Conservation (phyloP, 805 yeast species). For the Kodamaea sagamina region DNA sequence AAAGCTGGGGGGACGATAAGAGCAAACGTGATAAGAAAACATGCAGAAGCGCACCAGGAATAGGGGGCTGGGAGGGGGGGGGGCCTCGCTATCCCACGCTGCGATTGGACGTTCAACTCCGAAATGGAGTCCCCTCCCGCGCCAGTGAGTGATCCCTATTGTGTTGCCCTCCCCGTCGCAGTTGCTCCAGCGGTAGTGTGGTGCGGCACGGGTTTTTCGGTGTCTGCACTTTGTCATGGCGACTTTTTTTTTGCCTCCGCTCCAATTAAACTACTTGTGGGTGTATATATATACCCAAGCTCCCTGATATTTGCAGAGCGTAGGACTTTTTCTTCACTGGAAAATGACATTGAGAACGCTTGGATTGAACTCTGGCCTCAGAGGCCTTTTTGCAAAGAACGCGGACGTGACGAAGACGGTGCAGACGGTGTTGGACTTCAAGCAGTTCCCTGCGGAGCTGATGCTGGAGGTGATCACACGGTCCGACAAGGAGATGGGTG, state of each 20-base stretch:
- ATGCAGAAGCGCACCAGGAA: slow-evolving; percentile 3
- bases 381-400: slow-evolving; percentile 37
- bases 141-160: background rate
- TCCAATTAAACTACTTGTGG: slow-evolving; percentile 2
- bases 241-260: slow-evolving; percentile 5
- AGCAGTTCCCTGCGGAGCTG: slow-evolving; percentile 43
- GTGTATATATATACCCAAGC: slow-evolving; percentile 10
- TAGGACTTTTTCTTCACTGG: background rate
- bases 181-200: background rate
- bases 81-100: slow-evolving; percentile 2
- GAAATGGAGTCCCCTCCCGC: background rate
- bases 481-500: slow-evolving; percentile 76
- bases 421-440: slow-evolving; percentile 59
- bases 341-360: slow-evolving; percentile 45
- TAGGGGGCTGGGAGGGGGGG: slow-evolving; percentile 3
- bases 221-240: background rate
- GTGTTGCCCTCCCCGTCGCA: background rate
- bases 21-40: slow-evolving; percentile 9
- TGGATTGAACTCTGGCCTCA: slow-evolving; percentile 39
- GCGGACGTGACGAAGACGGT: slow-evolving; percentile 30
- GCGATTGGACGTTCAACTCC: slow-evolving; percentile 8
- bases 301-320: background rate
- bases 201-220: background rate
- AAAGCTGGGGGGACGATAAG: slow-evolving; percentile 5
- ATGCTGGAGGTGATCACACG: slow-evolving; percentile 56